Evolutionary conservation across 73 alveolate species (phyloP).

Genomic region (Breviolum minutum): DNA sequence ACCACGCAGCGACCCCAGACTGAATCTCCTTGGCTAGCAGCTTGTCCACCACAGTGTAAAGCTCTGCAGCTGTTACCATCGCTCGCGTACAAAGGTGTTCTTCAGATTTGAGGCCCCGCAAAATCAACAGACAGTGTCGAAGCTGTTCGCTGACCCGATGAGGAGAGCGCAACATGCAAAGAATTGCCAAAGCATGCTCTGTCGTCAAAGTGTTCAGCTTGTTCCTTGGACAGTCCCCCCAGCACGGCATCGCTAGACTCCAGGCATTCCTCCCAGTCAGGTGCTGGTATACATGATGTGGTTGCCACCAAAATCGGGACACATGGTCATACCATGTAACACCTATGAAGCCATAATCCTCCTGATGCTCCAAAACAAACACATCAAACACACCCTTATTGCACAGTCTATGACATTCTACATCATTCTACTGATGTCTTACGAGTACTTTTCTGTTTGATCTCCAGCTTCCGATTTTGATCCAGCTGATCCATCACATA

Average conservation of each 20-base stretch:
- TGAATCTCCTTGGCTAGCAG: conserved; percentile 19
- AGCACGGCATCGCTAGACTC: not conserved
- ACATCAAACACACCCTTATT: no score
- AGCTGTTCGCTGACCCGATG: conserved; percentile 79
- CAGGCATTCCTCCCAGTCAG: not conserved
- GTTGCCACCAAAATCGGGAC: not conserved
- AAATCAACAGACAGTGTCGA: conserved; percentile 78
- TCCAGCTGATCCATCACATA: conserved; percentile 53
- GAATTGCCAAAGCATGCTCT: conserved; percentile 84
- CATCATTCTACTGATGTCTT: no score
- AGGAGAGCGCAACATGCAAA: conserved; percentile 65
- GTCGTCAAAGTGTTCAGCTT: conserved; percentile 77
- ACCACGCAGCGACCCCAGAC: not conserved
- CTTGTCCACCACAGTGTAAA: conserved; percentile 57
- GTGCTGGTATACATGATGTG: no score
- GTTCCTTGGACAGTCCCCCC: not conserved
- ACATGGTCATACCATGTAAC: not conserved
- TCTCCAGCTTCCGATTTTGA: conserved; percentile 8
- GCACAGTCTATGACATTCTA: no score
- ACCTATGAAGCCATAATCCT: no score
- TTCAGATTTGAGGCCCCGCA: conserved; percentile 81
- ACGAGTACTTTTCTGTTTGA: not conserved
- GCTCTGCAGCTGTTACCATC: conserved; percentile 86
- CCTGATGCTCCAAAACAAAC: no score
- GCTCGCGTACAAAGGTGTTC: conserved; percentile 55